phyloP scores from a whole-genome alignment of 495 filamentous ascomycete genomes.

The Hypomontagnella monticulosa region DNA sequence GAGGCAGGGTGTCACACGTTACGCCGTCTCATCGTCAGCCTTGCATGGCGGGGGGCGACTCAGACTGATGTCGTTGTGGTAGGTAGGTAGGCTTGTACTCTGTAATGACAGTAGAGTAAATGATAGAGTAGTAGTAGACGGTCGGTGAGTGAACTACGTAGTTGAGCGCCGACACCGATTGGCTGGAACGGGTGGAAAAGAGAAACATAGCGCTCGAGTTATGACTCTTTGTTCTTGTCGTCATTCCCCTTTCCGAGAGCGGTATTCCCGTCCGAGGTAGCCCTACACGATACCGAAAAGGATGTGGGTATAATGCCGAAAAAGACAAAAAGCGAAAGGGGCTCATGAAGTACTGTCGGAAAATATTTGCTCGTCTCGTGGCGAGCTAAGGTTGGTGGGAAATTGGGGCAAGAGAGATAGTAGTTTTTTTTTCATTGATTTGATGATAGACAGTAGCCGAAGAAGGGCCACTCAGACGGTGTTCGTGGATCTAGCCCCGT shows the following conservation, averaged over 20 bases:
- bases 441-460: slow-evolving; percentile 29
- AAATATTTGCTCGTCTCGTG: neutral
- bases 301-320: neutral
- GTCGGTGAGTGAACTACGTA: slow-evolving; percentile 1
- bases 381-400: neutral
- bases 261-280: too few relatives aligned
- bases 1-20: slow-evolving; percentile 18
- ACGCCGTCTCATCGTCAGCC: slow-evolving; percentile 37
- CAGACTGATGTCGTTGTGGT: slow-evolving; percentile 16
- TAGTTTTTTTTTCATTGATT: neutral
- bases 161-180: neutral
- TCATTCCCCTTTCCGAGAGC: neutral
- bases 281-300: neutral
- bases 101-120: slow-evolving; percentile 27
- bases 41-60: slow-evolving; percentile 38
- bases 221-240: neutral
- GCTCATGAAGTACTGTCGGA: neutral
- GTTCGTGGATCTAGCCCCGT: slow-evolving; percentile 24
- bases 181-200: neutral
- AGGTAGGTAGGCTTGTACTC: slow-evolving; percentile 7
- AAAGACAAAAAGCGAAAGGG: neutral
- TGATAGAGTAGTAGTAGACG: too few relatives aligned
- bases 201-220: too few relatives aligned
- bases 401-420: neutral
- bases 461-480: slow-evolving; percentile 23